Evolutionary conservation across 2,329 filamentous ascomycete species (phyloP).

Genomic region (Microsporum canis): DNA sequence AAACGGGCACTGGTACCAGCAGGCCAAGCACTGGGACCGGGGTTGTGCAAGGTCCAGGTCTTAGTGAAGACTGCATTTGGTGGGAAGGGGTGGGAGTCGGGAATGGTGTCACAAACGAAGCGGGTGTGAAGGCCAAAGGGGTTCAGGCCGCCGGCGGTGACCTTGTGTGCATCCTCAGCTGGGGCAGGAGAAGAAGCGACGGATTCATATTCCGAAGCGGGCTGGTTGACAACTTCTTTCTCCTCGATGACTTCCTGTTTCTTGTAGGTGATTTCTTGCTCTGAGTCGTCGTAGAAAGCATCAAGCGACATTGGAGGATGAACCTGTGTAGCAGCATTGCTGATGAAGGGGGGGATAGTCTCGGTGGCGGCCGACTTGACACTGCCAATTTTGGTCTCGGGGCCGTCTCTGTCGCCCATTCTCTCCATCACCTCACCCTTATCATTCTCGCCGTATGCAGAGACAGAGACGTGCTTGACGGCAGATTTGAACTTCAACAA

Average conservation of each 20-base stretch:
- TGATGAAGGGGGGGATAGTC: conserved; percentile 35
- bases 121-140: conserved; percentile 41
- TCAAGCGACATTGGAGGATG: not conserved
- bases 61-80: conserved; percentile 71
- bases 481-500: conserved; percentile 95
- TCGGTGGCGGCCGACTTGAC: conserved; percentile 44
- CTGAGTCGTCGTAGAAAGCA: not conserved
- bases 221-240: conserved; percentile 11
- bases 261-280: not conserved
- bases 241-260: conserved; percentile 13
- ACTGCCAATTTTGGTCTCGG: conserved; percentile 9
- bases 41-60: conserved; percentile 83
- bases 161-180: conserved; percentile 24
- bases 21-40: conserved; percentile 69
- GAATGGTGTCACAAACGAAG: conserved; percentile 67
- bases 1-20: conserved; percentile 82
- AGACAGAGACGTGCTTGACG: conserved; percentile 76
- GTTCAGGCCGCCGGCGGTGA: conserved; percentile 13
- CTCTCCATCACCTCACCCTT: conserved; percentile 52
- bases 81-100: conserved; percentile 62
- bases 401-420: conserved; percentile 54
- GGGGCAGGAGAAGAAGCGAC: not conserved
- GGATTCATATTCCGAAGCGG: not conserved
- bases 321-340: conserved; percentile 40
- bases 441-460: conserved; percentile 66